Percentiles rank a stretch among this genome's conserved stretches.
Evolutionary conservation across 208 protist genomes (phyloP).

Genomic region (Blastocrithidia nonstop): DNA sequence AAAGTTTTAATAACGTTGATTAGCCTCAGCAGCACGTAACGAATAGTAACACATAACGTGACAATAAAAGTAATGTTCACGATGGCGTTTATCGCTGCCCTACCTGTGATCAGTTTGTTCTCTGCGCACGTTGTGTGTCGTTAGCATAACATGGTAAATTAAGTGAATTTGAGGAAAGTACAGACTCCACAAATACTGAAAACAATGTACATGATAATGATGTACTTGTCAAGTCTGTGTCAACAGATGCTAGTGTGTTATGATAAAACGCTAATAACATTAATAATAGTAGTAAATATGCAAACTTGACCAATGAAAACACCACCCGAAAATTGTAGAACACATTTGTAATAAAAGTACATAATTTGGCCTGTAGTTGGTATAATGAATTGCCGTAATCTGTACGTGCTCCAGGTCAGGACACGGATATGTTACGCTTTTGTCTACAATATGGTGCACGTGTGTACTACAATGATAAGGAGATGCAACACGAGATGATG

Average conservation of each 20-base stretch:
- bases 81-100: constrained; percentile 19
- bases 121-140: constrained; percentile 19
- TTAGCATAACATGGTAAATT: constrained; percentile 4
- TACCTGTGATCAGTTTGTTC: constrained; percentile 50
- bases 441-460: constrained; percentile 43
- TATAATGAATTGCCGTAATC: constrained; percentile 43
- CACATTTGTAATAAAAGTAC: neutral
- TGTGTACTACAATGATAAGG: constrained; percentile 23
- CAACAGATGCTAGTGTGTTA: neutral
- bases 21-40: too few relatives aligned
- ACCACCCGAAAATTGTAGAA: too few relatives aligned
- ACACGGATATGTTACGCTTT: constrained; percentile 78
- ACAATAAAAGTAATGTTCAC: too few relatives aligned
- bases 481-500: constrained; percentile 9
- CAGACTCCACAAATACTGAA: too few relatives aligned
- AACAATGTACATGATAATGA: neutral
- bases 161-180: too few relatives aligned
- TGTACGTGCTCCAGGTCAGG: constrained; percentile 28
- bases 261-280: too few relatives aligned
- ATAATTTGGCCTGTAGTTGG: constrained; percentile 43
- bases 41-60: too few relatives aligned
- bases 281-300: too few relatives aligned
- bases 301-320: too few relatives aligned
- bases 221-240: neutral
- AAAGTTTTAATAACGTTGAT: too few relatives aligned